Evolutionary conservation across 2,329 filamentous ascomycete genomes (phyloP).

Genomic region (Aureobasidium mangrovei): DNA sequence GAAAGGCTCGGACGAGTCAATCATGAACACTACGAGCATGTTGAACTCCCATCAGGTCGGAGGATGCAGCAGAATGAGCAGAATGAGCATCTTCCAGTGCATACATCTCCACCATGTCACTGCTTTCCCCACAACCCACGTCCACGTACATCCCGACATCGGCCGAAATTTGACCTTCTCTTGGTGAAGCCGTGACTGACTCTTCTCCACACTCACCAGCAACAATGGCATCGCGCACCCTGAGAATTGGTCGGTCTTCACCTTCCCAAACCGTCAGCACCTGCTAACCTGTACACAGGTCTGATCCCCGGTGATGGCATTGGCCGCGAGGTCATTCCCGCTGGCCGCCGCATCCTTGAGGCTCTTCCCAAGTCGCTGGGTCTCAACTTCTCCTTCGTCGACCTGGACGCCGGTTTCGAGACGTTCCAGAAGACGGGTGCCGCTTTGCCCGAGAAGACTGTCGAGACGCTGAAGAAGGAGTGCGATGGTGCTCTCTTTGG

Average conservation of each 20-base stretch:
- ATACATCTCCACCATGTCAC: neutral
- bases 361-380: slow-evolving; percentile 83
- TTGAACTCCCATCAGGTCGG: too few species aligned
- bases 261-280: neutral
- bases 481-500: slow-evolving; percentile 96
- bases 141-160: slow-evolving; percentile 5
- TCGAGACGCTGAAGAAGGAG: slow-evolving; percentile 78
- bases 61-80: too few species aligned
- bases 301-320: slow-evolving; percentile 98
- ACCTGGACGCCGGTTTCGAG: slow-evolving; percentile 88
- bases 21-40: too few species aligned
- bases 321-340: slow-evolving; percentile 93
- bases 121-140: neutral
- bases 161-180: slow-evolving; percentile 11
- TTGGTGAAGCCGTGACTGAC: neutral
- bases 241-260: slow-evolving; percentile 54
- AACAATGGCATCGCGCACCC: slow-evolving; percentile 53
- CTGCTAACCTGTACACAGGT: slow-evolving; percentile 43
- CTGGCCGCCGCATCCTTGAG: slow-evolving; percentile 84
- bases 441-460: slow-evolving; percentile 82
- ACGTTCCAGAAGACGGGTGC: slow-evolving; percentile 84
- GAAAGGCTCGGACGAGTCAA: too few species aligned
- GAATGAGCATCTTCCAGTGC: too few species aligned
- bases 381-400: slow-evolving; percentile 87
- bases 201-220: slow-evolving; percentile 5